Evolutionary conservation across 2,329 filamentous ascomycete species (phyloP).

Genomic region (Exophiala sideris): DNA sequence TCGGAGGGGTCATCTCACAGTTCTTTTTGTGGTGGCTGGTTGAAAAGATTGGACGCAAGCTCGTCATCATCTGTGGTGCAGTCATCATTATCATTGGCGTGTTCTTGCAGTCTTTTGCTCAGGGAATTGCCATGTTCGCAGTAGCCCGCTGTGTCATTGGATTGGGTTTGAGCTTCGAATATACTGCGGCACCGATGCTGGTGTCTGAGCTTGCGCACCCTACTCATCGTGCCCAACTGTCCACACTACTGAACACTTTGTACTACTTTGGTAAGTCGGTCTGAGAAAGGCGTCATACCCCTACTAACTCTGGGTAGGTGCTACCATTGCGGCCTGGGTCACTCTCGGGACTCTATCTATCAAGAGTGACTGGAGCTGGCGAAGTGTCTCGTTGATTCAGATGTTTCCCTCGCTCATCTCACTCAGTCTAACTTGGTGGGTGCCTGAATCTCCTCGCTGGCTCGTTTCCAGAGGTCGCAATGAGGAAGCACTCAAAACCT

Average conservation of each 20-base stretch:
- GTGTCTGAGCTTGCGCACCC: slow-evolving; percentile 12
- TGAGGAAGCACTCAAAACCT: slow-evolving; percentile 29
- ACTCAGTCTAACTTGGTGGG: slow-evolving; percentile 39
- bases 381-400: slow-evolving; percentile 11
- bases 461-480: slow-evolving; percentile 38
- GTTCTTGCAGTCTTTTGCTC: slow-evolving; percentile 11
- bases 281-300: background rate
- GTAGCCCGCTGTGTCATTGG: slow-evolving; percentile 13
- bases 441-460: slow-evolving; percentile 66
- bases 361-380: slow-evolving; percentile 14
- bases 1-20: slow-evolving; percentile 12
- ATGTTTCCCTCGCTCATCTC: slow-evolving; percentile 15
- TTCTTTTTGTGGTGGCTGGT: slow-evolving; percentile 16
- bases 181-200: slow-evolving; percentile 13
- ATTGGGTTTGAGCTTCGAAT: slow-evolving; percentile 12
- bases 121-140: slow-evolving; percentile 12
- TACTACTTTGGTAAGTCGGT: slow-evolving; percentile 10
- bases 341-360: slow-evolving; percentile 12
- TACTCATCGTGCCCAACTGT: slow-evolving; percentile 14
- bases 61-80: slow-evolving; percentile 8
- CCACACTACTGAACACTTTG: slow-evolving; percentile 13
- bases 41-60: slow-evolving; percentile 12
- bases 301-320: background rate
- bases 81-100: slow-evolving; percentile 14
- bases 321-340: slow-evolving; percentile 12